A percentile compares a stretch with the other conserved stretches of the same genome.
phyloP scores from a whole-genome alignment of 768 basidiomycete species.

The Lactifluus subvellereus region DNA sequence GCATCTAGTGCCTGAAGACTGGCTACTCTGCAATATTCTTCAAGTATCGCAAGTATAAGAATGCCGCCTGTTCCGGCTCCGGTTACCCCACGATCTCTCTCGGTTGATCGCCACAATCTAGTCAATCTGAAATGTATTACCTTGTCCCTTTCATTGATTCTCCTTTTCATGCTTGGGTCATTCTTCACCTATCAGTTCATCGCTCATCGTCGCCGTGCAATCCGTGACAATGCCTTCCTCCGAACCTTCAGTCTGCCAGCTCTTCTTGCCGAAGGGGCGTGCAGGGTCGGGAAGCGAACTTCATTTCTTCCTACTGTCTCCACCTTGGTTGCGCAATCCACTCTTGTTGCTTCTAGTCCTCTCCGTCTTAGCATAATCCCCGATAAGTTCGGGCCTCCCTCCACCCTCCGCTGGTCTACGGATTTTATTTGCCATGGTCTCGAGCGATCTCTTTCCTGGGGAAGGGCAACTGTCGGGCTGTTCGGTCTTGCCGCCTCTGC shows the following conservation, averaged over 20 bases:
- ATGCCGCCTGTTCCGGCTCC: slow-evolving; percentile 15
- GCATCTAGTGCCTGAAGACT: neutral
- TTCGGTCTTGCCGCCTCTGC: neutral
- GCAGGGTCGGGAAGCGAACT: neutral
- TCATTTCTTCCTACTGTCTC: slow-evolving; percentile 9
- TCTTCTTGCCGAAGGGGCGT: neutral
- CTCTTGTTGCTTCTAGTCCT: slow-evolving; percentile 16
- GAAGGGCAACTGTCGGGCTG: neutral
- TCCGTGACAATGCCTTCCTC: neutral
- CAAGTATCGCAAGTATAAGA: neutral
- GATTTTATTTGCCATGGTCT: slow-evolving; percentile 1
- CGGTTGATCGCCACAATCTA: neutral
- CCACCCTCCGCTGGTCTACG: neutral
- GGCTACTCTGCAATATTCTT: neutral
- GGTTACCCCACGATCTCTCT: neutral
- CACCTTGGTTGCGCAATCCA: slow-evolving; percentile 9
- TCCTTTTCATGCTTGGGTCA: neutral
- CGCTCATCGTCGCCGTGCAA: neutral
- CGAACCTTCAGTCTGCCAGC: neutral
- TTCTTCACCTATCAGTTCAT: neutral
- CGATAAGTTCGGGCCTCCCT: neutral
- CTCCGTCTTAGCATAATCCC: slow-evolving; percentile 4
- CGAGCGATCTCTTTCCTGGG: neutral
- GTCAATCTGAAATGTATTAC: neutral
- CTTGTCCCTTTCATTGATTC: slow-evolving; percentile 1